Percentiles rank a stretch among this genome's conserved stretches.
Evolutionary conservation across 2,329 filamentous ascomycete genomes (phyloP).

Genomic region (Xylariaceae sp.): DNA sequence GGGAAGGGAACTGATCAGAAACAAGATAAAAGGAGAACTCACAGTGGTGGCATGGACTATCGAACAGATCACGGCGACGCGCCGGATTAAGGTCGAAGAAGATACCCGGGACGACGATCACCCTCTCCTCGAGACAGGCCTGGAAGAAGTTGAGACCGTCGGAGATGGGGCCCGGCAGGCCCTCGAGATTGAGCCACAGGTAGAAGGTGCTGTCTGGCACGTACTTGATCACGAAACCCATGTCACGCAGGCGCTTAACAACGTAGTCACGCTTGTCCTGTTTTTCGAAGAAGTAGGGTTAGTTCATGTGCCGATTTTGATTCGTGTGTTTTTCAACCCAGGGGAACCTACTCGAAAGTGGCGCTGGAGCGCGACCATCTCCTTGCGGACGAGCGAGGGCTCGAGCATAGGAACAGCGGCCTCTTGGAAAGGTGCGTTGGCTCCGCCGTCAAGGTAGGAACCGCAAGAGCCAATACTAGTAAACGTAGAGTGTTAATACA

Average conservation of each 20-base stretch:
- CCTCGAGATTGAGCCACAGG: conserved; percentile 73
- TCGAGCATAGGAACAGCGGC: conserved; percentile 94
- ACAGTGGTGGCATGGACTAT: conserved; percentile 90
- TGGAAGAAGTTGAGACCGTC: conserved; percentile 98
- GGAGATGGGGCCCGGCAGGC: conserved; percentile 78
- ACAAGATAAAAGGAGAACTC: conserved; percentile 20
- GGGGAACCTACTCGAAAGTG: conserved; percentile 76
- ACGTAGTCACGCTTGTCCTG: conserved; percentile 91
- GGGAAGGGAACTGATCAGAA: too few relatives aligned
- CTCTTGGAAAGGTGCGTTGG: conserved; percentile 94
- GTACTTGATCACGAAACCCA: conserved; percentile 85
- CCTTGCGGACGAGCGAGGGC: conserved; percentile 75
- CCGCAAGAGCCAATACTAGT: conserved; percentile 81
- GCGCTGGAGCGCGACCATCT: conserved; percentile 87
- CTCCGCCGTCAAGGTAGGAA: conserved; percentile 91
- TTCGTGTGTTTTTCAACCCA: not conserved
- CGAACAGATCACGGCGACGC: conserved; percentile 87
- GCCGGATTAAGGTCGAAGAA: conserved; percentile 97
- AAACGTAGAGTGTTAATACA: not conserved
- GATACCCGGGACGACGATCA: conserved; percentile 95
- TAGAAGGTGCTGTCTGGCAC: conserved; percentile 95
- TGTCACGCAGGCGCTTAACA: conserved; percentile 76
- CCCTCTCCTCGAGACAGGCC: conserved; percentile 89
- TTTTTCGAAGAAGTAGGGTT: not conserved
- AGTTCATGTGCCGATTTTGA: not conserved